Conservation (phyloP, 2,329 filamentous ascomycete genomes). For the Pseudopyrenochaeta lycopersici region DNA sequence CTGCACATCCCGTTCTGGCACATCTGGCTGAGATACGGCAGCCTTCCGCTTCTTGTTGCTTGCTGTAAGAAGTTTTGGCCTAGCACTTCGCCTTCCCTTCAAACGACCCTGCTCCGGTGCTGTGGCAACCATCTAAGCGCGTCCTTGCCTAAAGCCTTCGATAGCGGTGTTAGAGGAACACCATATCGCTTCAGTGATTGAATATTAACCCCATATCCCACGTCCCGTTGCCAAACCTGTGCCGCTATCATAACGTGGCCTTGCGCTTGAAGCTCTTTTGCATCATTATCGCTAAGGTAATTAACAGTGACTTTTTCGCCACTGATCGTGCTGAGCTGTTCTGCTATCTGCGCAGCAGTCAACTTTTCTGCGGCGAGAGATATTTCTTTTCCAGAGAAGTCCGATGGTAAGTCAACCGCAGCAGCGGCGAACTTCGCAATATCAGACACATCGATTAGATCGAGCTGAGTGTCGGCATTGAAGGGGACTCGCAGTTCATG, state of each 20-base stretch:
- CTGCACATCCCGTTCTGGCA: too few relatives aligned
- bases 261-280: not conserved
- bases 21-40: too few relatives aligned
- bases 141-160: not conserved
- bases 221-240: slow-evolving; percentile 7
- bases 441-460: slow-evolving; percentile 4
- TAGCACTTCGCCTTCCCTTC: too few relatives aligned
- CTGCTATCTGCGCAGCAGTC: slow-evolving; percentile 4
- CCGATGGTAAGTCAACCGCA: not conserved
- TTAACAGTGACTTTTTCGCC: slow-evolving; percentile 1
- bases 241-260: not conserved
- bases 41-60: too few relatives aligned
- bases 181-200: not conserved
- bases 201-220: slow-evolving; percentile 9
- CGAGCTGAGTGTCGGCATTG: not conserved
- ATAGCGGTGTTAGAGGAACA: not conserved
- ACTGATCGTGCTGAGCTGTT: slow-evolving; percentile 1
- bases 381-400: slow-evolving; percentile 5
- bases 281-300: slow-evolving; percentile 1
- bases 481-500: not conserved
- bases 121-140: slow-evolving; percentile 1
- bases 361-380: slow-evolving; percentile 1
- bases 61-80: too few relatives aligned
- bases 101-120: too few relatives aligned
- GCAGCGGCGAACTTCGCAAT: slow-evolving; percentile 9